Conservation (phyloP, 2,329 filamentous ascomycete species). For the Colletotrichum melonis region DNA sequence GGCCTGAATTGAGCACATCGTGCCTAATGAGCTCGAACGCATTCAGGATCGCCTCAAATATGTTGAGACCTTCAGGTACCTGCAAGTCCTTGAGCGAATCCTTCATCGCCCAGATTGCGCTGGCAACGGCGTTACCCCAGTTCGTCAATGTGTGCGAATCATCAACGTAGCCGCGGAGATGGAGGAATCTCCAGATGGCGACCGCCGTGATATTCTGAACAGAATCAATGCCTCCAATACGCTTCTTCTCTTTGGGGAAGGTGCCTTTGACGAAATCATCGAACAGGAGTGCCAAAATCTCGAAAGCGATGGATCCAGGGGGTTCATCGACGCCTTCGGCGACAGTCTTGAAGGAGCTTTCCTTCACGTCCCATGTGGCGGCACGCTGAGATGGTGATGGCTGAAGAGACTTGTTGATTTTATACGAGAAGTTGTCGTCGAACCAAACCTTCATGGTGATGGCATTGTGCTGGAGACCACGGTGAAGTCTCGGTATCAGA, state of each 20-base stretch:
- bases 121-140: conserved; percentile 85
- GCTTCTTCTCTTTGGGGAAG: conserved; percentile 67
- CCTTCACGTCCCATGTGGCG: conserved; percentile 79
- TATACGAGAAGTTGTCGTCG: conserved; percentile 74
- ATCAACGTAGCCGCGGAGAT: conserved; percentile 87
- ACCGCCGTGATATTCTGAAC: conserved; percentile 77
- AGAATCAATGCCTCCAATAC: conserved; percentile 71
- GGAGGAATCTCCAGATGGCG: conserved; percentile 88
- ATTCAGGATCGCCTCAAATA: conserved; percentile 84
- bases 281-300: conserved; percentile 76
- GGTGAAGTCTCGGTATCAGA: conserved; percentile 81
- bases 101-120: conserved; percentile 72
- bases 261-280: conserved; percentile 77
- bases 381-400: conserved; percentile 59
- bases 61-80: conserved; percentile 54
- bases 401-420: conserved; percentile 67
- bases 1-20: conserved; percentile 79
- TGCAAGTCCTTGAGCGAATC: conserved; percentile 57
- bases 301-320: conserved; percentile 64
- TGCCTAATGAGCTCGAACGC: conserved; percentile 88
- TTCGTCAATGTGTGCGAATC: conserved; percentile 81
- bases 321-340: conserved; percentile 53
- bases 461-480: conserved; percentile 84
- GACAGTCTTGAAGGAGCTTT: conserved; percentile 62
- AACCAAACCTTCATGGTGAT: conserved; percentile 89